These are phyloP conservation scores for Protostelium mycophagum DNA, from an alignment of 78 protist genomes.

Conservation along the genomic window DNA sequence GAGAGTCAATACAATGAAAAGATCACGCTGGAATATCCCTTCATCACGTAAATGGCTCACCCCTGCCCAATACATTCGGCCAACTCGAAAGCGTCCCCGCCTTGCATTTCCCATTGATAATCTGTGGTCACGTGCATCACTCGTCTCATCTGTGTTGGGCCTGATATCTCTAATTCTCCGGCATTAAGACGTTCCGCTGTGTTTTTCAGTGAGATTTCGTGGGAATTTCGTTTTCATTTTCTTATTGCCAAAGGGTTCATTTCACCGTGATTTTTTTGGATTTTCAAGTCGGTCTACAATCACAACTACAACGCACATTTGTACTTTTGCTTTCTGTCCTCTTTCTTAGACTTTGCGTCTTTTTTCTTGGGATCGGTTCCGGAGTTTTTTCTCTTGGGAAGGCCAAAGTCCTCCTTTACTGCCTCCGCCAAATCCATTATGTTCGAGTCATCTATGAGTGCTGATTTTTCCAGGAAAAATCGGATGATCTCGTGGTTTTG, in stretches of 20 bases:
- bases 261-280: too few species aligned
- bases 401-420: background rate
- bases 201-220: too few species aligned
- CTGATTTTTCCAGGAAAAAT: background rate
- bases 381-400: background rate
- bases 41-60: background rate
- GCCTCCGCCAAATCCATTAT: background rate
- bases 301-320: background rate
- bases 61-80: background rate
- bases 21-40: too few species aligned
- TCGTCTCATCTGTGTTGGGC: background rate
- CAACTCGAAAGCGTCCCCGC: background rate
- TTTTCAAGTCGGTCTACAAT: background rate
- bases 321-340: background rate
- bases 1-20: too few species aligned
- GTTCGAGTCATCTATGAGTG: background rate
- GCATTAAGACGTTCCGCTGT: background rate
- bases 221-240: too few species aligned
- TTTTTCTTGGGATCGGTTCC: background rate
- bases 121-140: background rate
- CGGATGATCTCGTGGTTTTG: background rate
- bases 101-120: background rate
- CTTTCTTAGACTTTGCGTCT: background rate
- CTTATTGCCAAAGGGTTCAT: too few species aligned
- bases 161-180: background rate